phyloP scores from a whole-genome alignment of 176 grass and related monocot genomes.

The Bromus sterilis region DNA sequence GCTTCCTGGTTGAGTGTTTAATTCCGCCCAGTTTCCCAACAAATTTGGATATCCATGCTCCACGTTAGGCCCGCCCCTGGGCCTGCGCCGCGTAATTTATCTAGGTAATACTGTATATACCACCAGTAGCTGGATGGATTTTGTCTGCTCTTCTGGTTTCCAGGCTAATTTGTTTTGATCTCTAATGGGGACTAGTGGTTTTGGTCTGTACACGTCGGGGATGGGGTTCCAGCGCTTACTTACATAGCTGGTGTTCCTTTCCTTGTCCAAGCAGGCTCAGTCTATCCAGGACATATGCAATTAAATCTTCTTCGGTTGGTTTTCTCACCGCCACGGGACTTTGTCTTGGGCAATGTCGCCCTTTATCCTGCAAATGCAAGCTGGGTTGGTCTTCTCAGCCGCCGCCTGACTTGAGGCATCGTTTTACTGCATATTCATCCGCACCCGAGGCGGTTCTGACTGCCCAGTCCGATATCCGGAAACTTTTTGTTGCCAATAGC shows the following conservation, averaged over 20 bases:
- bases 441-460: conserved; percentile 75
- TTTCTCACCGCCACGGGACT: conserved; percentile 27
- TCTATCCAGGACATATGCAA: conserved; percentile 36
- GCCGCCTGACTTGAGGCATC: conserved; percentile 21
- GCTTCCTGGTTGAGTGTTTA: neutral
- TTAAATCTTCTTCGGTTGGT: conserved; percentile 31
- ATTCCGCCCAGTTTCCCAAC: neutral
- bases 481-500: conserved; percentile 63
- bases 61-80: conserved; percentile 6
- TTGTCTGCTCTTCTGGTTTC: neutral
- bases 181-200: neutral
- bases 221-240: neutral
- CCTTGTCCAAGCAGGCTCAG: conserved; percentile 31
- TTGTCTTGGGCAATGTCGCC: conserved; percentile 25
- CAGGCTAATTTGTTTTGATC: neutral
- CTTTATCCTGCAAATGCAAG: conserved; percentile 31
- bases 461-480: conserved; percentile 39
- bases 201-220: neutral
- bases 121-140: neutral
- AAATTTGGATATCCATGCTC: conserved; percentile 8
- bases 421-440: conserved; percentile 49
- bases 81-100: conserved; percentile 8
- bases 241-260: neutral
- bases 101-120: neutral
- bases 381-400: conserved; percentile 32